phyloP scores from a whole-genome alignment of 208 protist species.

The Zelonia costaricensis region DNA sequence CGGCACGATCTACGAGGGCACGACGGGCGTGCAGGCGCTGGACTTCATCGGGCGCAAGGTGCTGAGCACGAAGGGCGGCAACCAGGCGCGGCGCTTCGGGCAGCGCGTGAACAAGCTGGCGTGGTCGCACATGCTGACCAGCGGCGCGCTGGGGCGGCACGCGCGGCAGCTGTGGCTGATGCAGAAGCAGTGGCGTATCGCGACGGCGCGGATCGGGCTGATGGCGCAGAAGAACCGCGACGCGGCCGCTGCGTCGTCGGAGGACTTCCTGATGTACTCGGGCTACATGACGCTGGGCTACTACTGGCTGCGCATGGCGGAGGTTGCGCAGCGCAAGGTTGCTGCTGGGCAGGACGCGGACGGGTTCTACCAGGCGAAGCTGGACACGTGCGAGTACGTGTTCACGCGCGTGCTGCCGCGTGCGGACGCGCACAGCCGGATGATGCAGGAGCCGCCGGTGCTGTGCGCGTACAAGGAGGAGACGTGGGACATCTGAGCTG shows the following conservation, averaged over 20 bases:
- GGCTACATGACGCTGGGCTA: conserved; percentile 80
- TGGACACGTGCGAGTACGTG: conserved; percentile 73
- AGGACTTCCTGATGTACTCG: conserved; percentile 84
- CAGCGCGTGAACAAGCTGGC: conserved; percentile 42
- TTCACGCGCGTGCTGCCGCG: conserved; percentile 76
- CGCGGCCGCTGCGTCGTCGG: conserved; percentile 41
- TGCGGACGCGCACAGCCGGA: conserved; percentile 49
- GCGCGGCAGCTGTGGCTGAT: conserved; percentile 54
- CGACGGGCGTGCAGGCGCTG: conserved; percentile 82
- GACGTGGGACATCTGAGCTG: conserved; percentile 57
- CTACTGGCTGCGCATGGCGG: conserved; percentile 90
- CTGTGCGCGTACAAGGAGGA: conserved; percentile 52
- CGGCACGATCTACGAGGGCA: conserved; percentile 81
- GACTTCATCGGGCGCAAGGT: conserved; percentile 90
- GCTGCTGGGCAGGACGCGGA: conserved; percentile 53
- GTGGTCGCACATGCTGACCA: conserved; percentile 35
- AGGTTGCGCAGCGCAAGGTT: conserved; percentile 64
- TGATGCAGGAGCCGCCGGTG: conserved; percentile 46
- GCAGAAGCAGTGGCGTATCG: conserved; percentile 69
- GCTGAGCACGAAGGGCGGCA: conserved; percentile 53
- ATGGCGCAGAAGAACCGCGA: conserved; percentile 49
- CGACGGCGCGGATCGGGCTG: conserved; percentile 48
- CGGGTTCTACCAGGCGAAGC: conserved; percentile 84
- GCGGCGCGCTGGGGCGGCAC: conserved; percentile 36
- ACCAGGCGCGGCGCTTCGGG: conserved; percentile 40